Conservation (phyloP, 2,329 filamentous ascomycete species). For the Colletotrichum lentis region DNA sequence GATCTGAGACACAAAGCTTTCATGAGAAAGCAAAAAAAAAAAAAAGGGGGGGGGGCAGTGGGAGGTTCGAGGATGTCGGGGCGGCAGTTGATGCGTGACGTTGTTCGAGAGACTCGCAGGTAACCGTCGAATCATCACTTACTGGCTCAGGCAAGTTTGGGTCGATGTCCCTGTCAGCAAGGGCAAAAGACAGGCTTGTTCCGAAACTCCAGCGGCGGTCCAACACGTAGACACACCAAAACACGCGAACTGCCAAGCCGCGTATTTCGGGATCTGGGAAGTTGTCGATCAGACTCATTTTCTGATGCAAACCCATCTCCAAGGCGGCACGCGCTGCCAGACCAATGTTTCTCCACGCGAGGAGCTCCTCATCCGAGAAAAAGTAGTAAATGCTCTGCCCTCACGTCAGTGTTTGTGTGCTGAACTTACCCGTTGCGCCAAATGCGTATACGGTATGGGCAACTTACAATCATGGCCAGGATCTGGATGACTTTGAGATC, state of each 20-base stretch:
- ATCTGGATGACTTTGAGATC: slow-evolving; percentile 48
- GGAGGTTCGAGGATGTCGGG: not conserved
- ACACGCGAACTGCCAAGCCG: slow-evolving; percentile 49
- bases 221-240: slow-evolving; percentile 62
- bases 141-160: slow-evolving; percentile 56
- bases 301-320: slow-evolving; percentile 59
- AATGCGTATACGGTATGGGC: not conserved
- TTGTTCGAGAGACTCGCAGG: too few species aligned
- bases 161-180: slow-evolving; percentile 60
- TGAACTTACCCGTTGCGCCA: rapidly evolving
- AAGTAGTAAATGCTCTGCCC: slow-evolving; percentile 53
- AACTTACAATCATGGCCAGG: slow-evolving; percentile 44
- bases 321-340: slow-evolving; percentile 56
- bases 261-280: slow-evolving; percentile 46
- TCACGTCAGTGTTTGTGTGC: not conserved
- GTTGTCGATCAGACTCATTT: slow-evolving; percentile 52
- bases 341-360: slow-evolving; percentile 58
- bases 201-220: slow-evolving; percentile 62
- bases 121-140: slow-evolving; percentile 2
- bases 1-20: not conserved
- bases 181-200: slow-evolving; percentile 58
- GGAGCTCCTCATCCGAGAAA: slow-evolving; percentile 58
- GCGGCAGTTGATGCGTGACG: not conserved
- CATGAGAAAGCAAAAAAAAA: too few species aligned
- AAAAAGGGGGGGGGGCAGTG: too few species aligned